Evolutionary conservation across 768 basidiomycete genomes (phyloP), one percentile per base, ranked within the genome.

Genomic region (Naganishia randhawae): DNA sequence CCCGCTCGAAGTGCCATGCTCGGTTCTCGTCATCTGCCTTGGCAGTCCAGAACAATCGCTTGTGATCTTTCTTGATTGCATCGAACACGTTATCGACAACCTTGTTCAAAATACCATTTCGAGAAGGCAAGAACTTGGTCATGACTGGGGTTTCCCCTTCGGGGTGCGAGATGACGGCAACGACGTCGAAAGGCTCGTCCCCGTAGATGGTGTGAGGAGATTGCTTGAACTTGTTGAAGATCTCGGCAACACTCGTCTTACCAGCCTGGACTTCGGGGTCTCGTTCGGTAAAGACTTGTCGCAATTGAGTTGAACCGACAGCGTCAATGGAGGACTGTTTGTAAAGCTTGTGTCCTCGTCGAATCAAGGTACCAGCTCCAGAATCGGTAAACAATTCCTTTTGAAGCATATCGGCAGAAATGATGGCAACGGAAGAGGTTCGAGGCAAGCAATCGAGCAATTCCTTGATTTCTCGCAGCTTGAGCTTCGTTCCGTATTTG

Each of bases 381-480:
- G 87, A 91, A 78, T 99, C 96, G 55, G 96, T 99, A 83, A 99
- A 99, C 52, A 98, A 88, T 81, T 99, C 96, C 81, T 93, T 94
- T 81, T 99, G 96, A 42, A 99, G 85, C 73, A 87, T 87, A 70
- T 90, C 84, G 61, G 92, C 87, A 57, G 91, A 91, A 81, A 99
- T 99, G 81, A 99, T 92, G 73, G 96, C 95, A 62, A 99, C 96
- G 42, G 94, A 97, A 19, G 95, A 96, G 3, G 96, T 90, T 68
- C 96, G 93, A 17, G 96, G 96, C 71, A 98, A 91, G 82, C 94
- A 89, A 77, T 98, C 96, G 50, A 99, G 86, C 64, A 99, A 88
- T 76, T 98, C 96, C 82, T 99, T 99, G 85, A 99, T 97, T 80
- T 98, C 95, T 71, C 96, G 89, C 67, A 99, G 85, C 82, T 98